Conservation (phyloP, 148 eudicot genomes). For the Spergularia marina region DNA sequence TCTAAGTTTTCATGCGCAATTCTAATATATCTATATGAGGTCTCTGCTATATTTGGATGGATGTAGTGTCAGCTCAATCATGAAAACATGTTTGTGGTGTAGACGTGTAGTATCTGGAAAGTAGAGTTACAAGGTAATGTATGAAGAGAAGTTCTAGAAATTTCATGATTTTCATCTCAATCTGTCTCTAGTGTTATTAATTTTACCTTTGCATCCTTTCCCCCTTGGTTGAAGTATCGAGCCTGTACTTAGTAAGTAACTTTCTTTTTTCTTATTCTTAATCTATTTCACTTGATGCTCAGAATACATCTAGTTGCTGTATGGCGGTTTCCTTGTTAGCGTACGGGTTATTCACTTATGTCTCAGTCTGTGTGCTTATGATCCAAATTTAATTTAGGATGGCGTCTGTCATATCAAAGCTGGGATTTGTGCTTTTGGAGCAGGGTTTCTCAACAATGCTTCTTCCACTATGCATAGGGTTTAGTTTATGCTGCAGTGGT, state of each 20-base stretch:
- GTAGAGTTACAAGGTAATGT: background rate
- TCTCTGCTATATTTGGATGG: background rate
- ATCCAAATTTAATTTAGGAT: conserved; percentile 51
- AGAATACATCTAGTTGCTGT: background rate
- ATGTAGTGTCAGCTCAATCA: background rate
- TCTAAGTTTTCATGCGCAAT: background rate
- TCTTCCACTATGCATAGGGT: conserved; percentile 64
- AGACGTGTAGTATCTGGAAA: background rate
- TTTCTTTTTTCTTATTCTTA: background rate
- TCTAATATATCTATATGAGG: background rate
- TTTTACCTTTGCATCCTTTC: background rate
- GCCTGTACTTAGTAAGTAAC: background rate
- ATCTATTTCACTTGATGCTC: background rate
- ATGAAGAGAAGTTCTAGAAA: background rate
- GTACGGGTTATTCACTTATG: background rate
- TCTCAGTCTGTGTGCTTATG: conserved; percentile 11
- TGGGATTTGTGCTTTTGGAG: conserved; percentile 94
- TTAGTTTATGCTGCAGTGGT: conserved; percentile 84
- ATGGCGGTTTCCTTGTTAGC: background rate
- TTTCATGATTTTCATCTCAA: background rate
- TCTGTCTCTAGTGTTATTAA: background rate
- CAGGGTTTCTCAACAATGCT: conserved; percentile 77
- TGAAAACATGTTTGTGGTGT: background rate
- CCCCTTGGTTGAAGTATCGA: background rate
- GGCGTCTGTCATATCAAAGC: conserved; percentile 91